Evolutionary conservation across 1,284 basidiomycete species (phyloP), one percentile per base, ranked within the genome.

Genomic region (Vanrija humicola): DNA sequence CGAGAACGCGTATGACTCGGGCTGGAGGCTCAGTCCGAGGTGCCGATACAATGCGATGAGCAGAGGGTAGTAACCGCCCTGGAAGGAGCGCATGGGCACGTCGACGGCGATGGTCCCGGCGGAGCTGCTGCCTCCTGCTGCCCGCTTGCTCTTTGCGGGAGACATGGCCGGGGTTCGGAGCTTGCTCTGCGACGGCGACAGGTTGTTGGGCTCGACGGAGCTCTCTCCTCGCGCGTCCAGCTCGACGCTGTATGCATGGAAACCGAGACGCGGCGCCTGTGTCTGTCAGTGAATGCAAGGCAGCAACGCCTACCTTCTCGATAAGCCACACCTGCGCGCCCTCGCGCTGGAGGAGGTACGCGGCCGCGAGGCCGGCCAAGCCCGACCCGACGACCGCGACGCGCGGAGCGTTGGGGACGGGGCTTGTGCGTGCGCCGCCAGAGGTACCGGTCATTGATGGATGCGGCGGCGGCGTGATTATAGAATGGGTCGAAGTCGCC

Each of bases 21-120:
- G 68, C 9, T 78, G 77, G 60, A 72, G 50, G 6, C 64, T 59
- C 5, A 75, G 54, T 84, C 83, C 28, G 69, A 73, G 55, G 84
- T 83, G 39, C 80, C 53, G 48, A 73, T 89, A 89, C 14, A 89
- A 73, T 6, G 80, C 76, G 19, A 88, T 84, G 12, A 89, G 78
- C 43, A 82, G 81, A 1, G 82, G 81, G 68, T 89, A 88, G 69
- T 88, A 88, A 0, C 87, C 85, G 76, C 85, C 85, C 79, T 88
- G 86, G 68, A 88, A 88, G 1, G 84, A 85, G 21, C 87, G 77
- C 87, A 89, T 89, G 1, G 87, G 87, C 0, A 88, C 86, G 65
- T 89, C 86, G 6, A 89, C 79, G 7, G 54, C 55, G 18, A 53
- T 34, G n/a, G 50, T 50, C 34, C 50, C 44, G 39, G 23, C 49